Percentiles rank a stretch among this genome's conserved stretches.
Conservation (phyloP, 345 rosid genomes). For the Leavenworthia alabamica region DNA sequence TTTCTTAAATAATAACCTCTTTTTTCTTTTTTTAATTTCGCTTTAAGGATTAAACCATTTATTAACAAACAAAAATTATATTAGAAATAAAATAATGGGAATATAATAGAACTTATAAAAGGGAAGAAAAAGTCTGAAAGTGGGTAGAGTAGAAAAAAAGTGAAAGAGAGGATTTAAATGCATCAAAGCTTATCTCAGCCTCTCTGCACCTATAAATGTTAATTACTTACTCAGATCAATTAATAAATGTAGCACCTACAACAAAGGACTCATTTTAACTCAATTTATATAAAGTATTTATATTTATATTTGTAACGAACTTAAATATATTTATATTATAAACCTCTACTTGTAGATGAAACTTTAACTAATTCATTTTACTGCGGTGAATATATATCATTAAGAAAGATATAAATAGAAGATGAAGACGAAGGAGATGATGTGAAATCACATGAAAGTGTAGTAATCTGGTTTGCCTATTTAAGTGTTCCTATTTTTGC, state of each 20-base stretch:
- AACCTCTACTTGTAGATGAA: background rate
- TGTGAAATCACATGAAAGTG: constrained; percentile 1
- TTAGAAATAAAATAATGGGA: background rate
- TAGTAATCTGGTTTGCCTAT: constrained; percentile 19
- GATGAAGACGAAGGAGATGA: background rate
- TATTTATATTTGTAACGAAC: background rate
- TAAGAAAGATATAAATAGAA: too few relatives aligned
- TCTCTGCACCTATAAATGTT: constrained; percentile 30
- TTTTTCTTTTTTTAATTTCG: too few relatives aligned
- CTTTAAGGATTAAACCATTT: too few relatives aligned
- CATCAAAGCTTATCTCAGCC: constrained; percentile 34
- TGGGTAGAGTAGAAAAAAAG: constrained; percentile 7
- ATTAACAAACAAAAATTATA: too few relatives aligned
- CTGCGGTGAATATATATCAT: too few relatives aligned
- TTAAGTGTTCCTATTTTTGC: constrained; percentile 10
- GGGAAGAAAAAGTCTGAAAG: constrained; percentile 1
- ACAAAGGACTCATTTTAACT: background rate
- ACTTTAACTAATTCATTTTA: background rate
- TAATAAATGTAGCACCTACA: constrained; percentile 6
- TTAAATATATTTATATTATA: background rate
- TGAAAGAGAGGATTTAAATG: constrained; percentile 32
- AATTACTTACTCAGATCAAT: constrained; percentile 28
- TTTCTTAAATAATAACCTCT: constrained; percentile 28
- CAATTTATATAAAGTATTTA: background rate
- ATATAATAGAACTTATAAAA: background rate